These are phyloP conservation scores for Skeletonema menzelii DNA, from an alignment of 108 stramenopile species.

Conservation along the genomic window DNA sequence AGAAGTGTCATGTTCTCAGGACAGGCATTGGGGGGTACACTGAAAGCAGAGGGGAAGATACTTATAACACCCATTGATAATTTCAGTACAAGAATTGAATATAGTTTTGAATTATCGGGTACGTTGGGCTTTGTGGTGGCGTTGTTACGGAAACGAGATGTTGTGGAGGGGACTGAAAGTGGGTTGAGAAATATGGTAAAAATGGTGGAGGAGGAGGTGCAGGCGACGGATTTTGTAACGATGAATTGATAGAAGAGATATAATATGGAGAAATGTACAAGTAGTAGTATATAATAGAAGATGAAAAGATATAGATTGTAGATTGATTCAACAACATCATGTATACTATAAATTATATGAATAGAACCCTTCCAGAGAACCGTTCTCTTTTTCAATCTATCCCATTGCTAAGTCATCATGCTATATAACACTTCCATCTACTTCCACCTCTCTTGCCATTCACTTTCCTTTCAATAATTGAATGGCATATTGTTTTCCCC, in stretches of 20 bases:
- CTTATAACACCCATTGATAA: conserved; percentile 10
- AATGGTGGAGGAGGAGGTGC: conserved; percentile 16
- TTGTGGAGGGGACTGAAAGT: conserved; percentile 19
- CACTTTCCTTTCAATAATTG: too few species aligned
- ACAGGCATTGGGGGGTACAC: conserved; percentile 1
- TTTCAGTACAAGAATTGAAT: not conserved
- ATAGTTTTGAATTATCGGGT: conserved; percentile 25
- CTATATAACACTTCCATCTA: too few species aligned
- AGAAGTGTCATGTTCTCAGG: conserved; percentile 17
- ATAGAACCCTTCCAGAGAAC: too few species aligned
- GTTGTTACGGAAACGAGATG: not conserved
- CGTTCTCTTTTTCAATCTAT: too few species aligned
- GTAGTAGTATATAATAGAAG: too few species aligned
- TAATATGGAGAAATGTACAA: too few species aligned
- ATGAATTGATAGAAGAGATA: not conserved
- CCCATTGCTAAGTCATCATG: too few species aligned
- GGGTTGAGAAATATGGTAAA: conserved; percentile 23
- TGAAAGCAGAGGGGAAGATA: conserved; percentile 1
- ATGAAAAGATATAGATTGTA: too few species aligned
- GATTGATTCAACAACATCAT: too few species aligned
- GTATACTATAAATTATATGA: too few species aligned
- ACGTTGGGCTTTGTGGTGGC: conserved; percentile 4
- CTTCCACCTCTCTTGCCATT: too few species aligned
- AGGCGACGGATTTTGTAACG: not conserved
- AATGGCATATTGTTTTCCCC: not conserved